Evolutionary conservation across 768 basidiomycete genomes (phyloP).

Genomic region (Russula virescens): DNA sequence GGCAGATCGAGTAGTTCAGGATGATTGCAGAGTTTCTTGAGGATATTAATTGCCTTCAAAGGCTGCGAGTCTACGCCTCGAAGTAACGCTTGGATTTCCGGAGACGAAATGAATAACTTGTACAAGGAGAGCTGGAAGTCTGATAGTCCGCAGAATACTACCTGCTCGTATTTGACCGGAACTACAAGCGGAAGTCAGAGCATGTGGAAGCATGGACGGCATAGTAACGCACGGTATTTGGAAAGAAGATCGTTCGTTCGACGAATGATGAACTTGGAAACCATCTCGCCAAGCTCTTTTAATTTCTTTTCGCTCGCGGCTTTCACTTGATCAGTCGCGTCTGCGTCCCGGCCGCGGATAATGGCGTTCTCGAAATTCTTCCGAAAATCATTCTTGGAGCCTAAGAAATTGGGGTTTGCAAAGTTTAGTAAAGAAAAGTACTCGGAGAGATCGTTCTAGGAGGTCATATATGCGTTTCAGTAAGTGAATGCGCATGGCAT

Average conservation of each 20-base stretch:
- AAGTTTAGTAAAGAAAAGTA: slow-evolving; percentile 93
- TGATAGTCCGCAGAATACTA: slow-evolving; percentile 87
- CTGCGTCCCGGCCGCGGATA: slow-evolving; percentile 83
- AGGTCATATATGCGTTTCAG: background rate
- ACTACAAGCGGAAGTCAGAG: slow-evolving; percentile 43
- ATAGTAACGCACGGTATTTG: slow-evolving; percentile 71
- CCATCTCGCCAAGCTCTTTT: slow-evolving; percentile 81
- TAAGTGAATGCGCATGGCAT: background rate
- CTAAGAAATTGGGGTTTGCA: slow-evolving; percentile 86
- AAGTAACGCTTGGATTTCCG: slow-evolving; percentile 85
- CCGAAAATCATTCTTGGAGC: slow-evolving; percentile 83
- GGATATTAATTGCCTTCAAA: slow-evolving; percentile 90
- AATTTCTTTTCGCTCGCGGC: slow-evolving; percentile 84
- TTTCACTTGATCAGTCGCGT: slow-evolving; percentile 73
- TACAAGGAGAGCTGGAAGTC: slow-evolving; percentile 82
- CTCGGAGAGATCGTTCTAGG: slow-evolving; percentile 86
- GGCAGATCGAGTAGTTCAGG: slow-evolving; percentile 87
- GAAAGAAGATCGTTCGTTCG: slow-evolving; percentile 91
- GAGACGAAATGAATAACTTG: slow-evolving; percentile 84
- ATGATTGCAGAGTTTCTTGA: slow-evolving; percentile 95
- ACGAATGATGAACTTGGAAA: slow-evolving; percentile 91
- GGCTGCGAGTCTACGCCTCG: slow-evolving; percentile 87
- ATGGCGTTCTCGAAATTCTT: slow-evolving; percentile 94
- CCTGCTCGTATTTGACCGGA: slow-evolving; percentile 98
- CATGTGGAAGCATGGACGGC: background rate